Conservation (phyloP, 192 early-diverging fungal species). For the Podila horticola region DNA sequence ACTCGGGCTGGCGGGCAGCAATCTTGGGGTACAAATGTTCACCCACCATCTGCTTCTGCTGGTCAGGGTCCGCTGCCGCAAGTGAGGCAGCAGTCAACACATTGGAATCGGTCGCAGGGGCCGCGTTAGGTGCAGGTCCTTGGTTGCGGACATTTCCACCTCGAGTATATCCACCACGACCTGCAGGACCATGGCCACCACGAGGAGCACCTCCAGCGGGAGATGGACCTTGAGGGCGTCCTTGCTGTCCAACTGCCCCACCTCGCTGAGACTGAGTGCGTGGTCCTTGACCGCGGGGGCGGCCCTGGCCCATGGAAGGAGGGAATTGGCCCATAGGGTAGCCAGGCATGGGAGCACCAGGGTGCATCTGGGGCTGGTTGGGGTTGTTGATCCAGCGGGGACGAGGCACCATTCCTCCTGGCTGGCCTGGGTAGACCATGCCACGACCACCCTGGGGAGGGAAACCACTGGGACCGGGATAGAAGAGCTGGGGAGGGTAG, state of each 20-base stretch:
- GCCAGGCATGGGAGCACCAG: constrained; percentile 39
- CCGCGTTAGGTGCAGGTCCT: constrained; percentile 19
- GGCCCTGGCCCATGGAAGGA: constrained; percentile 58
- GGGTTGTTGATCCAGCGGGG: constrained; percentile 49
- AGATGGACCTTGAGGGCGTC: constrained; percentile 14
- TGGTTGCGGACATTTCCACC: constrained; percentile 21
- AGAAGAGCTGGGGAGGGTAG: constrained; percentile 53
- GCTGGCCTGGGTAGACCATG: constrained; percentile 47
- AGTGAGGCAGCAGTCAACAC: constrained; percentile 81
- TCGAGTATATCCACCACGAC: constrained; percentile 42
- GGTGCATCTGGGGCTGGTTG: constrained; percentile 34
- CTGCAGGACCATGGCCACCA: constrained; percentile 8
- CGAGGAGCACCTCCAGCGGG: constrained; percentile 15
- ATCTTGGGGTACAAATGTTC: constrained; percentile 95
- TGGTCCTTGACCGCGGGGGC: constrained; percentile 46
- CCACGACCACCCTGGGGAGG: constrained; percentile 53
- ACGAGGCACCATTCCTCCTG: constrained; percentile 46
- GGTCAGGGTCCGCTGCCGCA: constrained; percentile 80
- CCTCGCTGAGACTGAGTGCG: constrained; percentile 8
- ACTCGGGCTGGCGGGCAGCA: constrained; percentile 69
- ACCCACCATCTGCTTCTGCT: constrained; percentile 97
- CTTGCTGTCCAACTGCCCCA: constrained; percentile 9
- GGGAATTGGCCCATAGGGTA: constrained; percentile 41
- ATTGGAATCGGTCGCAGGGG: constrained; percentile 41
- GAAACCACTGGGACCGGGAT: constrained; percentile 43